These are phyloP conservation scores for Didymella segeticola DNA, from an alignment of 2,329 filamentous ascomycete species.

Conservation along the genomic window DNA sequence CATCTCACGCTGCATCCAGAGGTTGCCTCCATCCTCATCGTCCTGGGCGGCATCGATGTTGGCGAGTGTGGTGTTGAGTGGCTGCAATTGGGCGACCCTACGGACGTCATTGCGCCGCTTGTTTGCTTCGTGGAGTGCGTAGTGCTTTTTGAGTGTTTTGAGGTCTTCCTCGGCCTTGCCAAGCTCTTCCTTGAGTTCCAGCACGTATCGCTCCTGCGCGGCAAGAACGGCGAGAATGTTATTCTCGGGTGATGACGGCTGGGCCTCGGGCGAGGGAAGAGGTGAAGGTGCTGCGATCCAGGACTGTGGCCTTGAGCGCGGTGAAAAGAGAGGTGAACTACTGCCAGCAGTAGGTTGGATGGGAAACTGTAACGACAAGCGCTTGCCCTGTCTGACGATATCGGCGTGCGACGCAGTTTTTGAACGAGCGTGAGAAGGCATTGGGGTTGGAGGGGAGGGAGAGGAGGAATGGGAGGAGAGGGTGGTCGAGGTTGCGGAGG, in stretches of 20 bases:
- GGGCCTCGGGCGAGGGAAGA: slow-evolving; percentile 34
- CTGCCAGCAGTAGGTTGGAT: slow-evolving; percentile 50
- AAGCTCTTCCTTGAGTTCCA: slow-evolving; percentile 93
- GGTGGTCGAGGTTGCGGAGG: slow-evolving; percentile 24
- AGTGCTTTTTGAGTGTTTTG: slow-evolving; percentile 79
- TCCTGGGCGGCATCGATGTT: slow-evolving; percentile 34
- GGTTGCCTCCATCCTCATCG: slow-evolving; percentile 54
- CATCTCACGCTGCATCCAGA: slow-evolving; percentile 65
- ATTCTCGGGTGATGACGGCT: slow-evolving; percentile 38
- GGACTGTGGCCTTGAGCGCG: slow-evolving; percentile 48
- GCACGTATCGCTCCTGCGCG: slow-evolving; percentile 85
- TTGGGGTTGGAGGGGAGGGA: slow-evolving; percentile 21
- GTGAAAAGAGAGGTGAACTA: slow-evolving; percentile 41
- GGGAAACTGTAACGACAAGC: slow-evolving; percentile 58
- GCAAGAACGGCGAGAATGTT: slow-evolving; percentile 86
- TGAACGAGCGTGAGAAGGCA: slow-evolving; percentile 43
- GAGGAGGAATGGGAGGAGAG: slow-evolving; percentile 24
- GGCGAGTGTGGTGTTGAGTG: slow-evolving; percentile 54
- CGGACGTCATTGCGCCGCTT: slow-evolving; percentile 75
- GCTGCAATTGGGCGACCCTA: slow-evolving; percentile 61
- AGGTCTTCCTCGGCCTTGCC: slow-evolving; percentile 80
- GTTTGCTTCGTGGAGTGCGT: slow-evolving; percentile 76
- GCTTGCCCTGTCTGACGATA: slow-evolving; percentile 49
- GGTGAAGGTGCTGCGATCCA: slow-evolving; percentile 46
- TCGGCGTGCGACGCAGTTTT: slow-evolving; percentile 45